phyloP scores from a whole-genome alignment of 2,329 filamentous ascomycete genomes.

The Monilinia laxa region DNA sequence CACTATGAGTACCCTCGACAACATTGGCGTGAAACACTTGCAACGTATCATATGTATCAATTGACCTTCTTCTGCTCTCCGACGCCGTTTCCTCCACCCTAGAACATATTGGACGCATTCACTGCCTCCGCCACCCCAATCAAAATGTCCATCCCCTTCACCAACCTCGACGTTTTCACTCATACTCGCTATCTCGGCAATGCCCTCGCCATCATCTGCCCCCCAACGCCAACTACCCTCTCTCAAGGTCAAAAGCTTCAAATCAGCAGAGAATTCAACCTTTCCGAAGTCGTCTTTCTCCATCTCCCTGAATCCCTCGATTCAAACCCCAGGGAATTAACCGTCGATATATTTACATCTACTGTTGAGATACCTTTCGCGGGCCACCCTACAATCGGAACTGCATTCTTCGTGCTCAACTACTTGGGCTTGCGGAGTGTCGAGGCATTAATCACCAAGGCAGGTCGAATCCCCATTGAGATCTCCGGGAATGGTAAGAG shows the following conservation, averaged over 20 bases:
- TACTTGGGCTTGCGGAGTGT: slow-evolving; percentile 21
- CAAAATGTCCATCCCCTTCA: slow-evolving; percentile 41
- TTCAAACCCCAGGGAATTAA: slow-evolving; percentile 34
- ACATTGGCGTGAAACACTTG: neutral
- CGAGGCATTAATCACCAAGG: slow-evolving; percentile 50
- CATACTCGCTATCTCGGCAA: slow-evolving; percentile 54
- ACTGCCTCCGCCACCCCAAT: neutral
- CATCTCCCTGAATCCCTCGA: slow-evolving; percentile 43
- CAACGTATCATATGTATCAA: neutral
- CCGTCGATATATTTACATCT: slow-evolving; percentile 60
- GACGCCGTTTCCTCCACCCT: neutral
- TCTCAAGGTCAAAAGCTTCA: slow-evolving; percentile 55
- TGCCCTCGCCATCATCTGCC: slow-evolving; percentile 58
- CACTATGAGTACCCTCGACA: neutral
- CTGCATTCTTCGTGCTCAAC: slow-evolving; percentile 48
- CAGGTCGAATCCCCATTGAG: slow-evolving; percentile 54
- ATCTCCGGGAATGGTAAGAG: slow-evolving; percentile 43
- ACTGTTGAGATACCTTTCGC: slow-evolving; percentile 58
- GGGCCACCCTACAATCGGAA: slow-evolving; percentile 61
- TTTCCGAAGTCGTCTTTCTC: slow-evolving; percentile 63
- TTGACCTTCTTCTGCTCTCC: neutral
- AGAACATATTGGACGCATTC: neutral
- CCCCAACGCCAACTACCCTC: slow-evolving; percentile 47
- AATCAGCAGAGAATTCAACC: slow-evolving; percentile 63
- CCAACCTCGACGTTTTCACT: slow-evolving; percentile 53